A percentile compares a stretch with the other conserved stretches of the same genome.
Conservation (phyloP, 2,329 filamentous ascomycete species). For the Nemania abortiva region DNA sequence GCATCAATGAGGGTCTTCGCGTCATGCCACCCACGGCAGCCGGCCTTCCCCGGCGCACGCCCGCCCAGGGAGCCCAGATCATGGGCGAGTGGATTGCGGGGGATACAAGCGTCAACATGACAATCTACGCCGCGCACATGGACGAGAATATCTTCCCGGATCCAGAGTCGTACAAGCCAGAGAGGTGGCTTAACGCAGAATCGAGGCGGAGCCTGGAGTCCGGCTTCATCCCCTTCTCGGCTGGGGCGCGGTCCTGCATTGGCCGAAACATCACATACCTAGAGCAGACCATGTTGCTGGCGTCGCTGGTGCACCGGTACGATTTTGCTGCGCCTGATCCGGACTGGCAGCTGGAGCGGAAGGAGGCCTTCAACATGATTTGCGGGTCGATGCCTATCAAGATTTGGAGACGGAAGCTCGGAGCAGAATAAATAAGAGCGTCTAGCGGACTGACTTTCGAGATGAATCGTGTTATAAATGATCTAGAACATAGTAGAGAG, state of each 20-base stretch:
- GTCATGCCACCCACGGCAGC: slow-evolving; percentile 59
- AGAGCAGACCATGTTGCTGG: slow-evolving; percentile 6
- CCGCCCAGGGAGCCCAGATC: slow-evolving; percentile 58
- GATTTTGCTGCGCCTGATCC: slow-evolving; percentile 3
- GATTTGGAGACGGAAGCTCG: slow-evolving; percentile 11
- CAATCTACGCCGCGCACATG: slow-evolving; percentile 56
- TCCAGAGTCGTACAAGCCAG: neutral
- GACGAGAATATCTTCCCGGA: slow-evolving; percentile 43
- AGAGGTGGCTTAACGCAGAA: slow-evolving; percentile 8
- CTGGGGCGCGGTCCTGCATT: slow-evolving; percentile 12
- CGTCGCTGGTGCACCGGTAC: slow-evolving; percentile 12
- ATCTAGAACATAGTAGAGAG: no score
- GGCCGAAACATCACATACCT: slow-evolving; percentile 16
- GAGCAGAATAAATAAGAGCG: neutral
- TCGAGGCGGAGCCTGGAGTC: neutral
- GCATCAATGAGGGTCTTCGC: slow-evolving; percentile 63
- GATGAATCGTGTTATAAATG: no score
- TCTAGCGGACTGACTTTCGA: no score
- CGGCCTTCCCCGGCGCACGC: slow-evolving; percentile 59
- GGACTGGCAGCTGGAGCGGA: slow-evolving; percentile 12
- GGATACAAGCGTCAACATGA: slow-evolving; percentile 59
- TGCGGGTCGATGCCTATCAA: slow-evolving; percentile 13
- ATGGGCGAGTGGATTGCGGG: slow-evolving; percentile 60
- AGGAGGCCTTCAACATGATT: slow-evolving; percentile 14
- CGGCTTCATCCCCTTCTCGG: slow-evolving; percentile 14